phyloP scores from a whole-genome alignment of 768 basidiomycete genomes.

The Mycena olivaceomarginata region DNA sequence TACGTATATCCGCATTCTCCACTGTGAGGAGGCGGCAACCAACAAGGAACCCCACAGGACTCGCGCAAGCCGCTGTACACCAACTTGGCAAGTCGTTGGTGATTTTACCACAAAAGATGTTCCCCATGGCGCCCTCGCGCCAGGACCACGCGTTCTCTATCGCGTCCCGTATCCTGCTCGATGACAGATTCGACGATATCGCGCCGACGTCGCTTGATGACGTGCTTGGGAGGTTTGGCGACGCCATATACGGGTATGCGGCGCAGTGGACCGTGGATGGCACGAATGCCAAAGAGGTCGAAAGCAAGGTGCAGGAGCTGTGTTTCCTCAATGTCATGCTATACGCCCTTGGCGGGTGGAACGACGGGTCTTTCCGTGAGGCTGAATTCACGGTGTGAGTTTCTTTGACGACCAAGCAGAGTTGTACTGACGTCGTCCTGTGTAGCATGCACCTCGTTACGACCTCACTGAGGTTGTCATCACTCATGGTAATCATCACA shows the following conservation, averaged over 20 bases:
- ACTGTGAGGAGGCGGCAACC: neutral
- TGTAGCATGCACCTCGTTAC: constrained; percentile 81
- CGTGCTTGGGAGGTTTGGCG: constrained; percentile 59
- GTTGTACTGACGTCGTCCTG: constrained; percentile 1
- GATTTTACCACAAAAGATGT: constrained; percentile 23
- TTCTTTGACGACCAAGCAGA: neutral
- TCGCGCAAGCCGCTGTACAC: constrained; percentile 14
- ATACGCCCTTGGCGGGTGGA: constrained; percentile 75
- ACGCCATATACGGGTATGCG: constrained; percentile 63
- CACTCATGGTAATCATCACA: constrained; percentile 62
- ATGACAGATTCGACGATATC: constrained; percentile 59
- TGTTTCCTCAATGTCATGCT: constrained; percentile 72
- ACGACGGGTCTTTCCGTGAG: constrained; percentile 62
- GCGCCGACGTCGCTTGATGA: constrained; percentile 51
- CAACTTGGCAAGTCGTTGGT: neutral
- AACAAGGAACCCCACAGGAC: neutral
- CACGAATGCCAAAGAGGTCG: constrained; percentile 58
- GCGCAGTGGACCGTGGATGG: constrained; percentile 66
- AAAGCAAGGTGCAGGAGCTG: constrained; percentile 79
- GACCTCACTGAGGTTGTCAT: constrained; percentile 70
- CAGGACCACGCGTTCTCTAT: constrained; percentile 69
- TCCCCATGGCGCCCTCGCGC: neutral
- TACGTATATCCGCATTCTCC: neutral
- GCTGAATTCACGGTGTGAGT: constrained; percentile 51
- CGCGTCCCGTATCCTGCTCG: constrained; percentile 72